Conservation (phyloP, 306 rosid genomes). For the Vigna trinervia region DNA sequence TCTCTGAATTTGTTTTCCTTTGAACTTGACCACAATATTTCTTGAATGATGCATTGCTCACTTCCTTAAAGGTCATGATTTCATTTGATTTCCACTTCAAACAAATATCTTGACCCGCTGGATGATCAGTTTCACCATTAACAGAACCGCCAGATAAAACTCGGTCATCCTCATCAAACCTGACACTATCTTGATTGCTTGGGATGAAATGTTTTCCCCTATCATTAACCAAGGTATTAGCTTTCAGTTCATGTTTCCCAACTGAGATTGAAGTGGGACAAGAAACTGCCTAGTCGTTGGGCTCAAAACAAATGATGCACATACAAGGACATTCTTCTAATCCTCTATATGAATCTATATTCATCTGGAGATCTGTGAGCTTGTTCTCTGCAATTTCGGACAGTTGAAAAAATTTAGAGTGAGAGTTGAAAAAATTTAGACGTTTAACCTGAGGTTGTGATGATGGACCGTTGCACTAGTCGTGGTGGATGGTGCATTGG, state of each 20-base stretch:
- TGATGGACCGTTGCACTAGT: constrained; percentile 19
- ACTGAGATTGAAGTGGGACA: constrained; percentile 56
- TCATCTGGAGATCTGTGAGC: constrained; percentile 60
- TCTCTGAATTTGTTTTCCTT: constrained; percentile 53
- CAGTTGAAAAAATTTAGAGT: constrained; percentile 35
- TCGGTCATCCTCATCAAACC: constrained; percentile 41
- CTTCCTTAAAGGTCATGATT: constrained; percentile 23
- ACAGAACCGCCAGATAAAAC: constrained; percentile 42
- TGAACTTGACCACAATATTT: constrained; percentile 45
- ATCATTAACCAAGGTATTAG: constrained; percentile 40
- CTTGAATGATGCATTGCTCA: constrained; percentile 47
- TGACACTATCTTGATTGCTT: constrained; percentile 45
- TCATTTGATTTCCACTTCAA: constrained; percentile 42
- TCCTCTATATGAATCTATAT: constrained; percentile 48
- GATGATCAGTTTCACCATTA: constrained; percentile 40
- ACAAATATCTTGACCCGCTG: constrained; percentile 41
- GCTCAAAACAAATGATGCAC: constrained; percentile 69
- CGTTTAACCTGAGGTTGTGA: constrained; percentile 51
- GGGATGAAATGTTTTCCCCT: constrained; percentile 39
- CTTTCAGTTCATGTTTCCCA: constrained; percentile 48
- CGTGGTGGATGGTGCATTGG: no score
- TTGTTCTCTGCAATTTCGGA: constrained; percentile 54
- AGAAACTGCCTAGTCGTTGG: constrained; percentile 70
- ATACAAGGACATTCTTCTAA: constrained; percentile 48
- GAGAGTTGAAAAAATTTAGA: not conserved